Base-by-base conservation (phyloP, 2,329 filamentous ascomycete species). In the Pyrenophora graminea region DNA sequence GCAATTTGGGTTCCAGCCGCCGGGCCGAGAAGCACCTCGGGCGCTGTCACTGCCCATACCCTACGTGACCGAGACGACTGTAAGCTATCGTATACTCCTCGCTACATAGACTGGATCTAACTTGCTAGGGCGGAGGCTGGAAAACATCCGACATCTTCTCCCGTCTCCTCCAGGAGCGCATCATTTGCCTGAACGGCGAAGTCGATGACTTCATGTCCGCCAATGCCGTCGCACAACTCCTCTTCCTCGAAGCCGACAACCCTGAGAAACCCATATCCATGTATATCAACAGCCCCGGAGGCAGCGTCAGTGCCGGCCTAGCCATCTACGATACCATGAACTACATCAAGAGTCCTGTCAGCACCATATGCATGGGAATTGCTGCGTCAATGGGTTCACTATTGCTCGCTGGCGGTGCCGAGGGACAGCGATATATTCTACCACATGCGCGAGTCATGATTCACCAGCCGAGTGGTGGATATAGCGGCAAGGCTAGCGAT, bases 241-340 rank as follows among this genome's bases (percentile, higher is more conserved):
- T 99, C 58, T 99, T 92, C 83, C 91, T 99, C 74, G 95, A 99
- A 80, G 94, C 93, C 66, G 94, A 99, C 70, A 91, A 90, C 68
- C 92, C 93, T 3, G 86, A 95, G 48, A 97, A 96, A 73, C 89
- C 91, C 10, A 97, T 99, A 60, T 94, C 90, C 45, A 89, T 99
- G 73, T 99, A 99, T 75, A 99, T 99, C 74, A 96, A 99, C 78
- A 96, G 90, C 0, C 93, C 93, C 0, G 94, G 94, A 42, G 94
- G 94, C 48, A 93, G 89, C 36, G 92, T 99, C 34, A 93, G 89
- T 55, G 93, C 94, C 51, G 80, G 80, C 3, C 78, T 87, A 53
- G 92, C 94, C 21, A 97, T 99, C 67, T 99, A 99, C 80, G 94
- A 99, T 73, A 99, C 94, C 10, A 97, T 99, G 93, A 86, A 88